These are phyloP conservation scores for Crotalaria pallida DNA, from an alignment of 306 rosid genomes.

Conservation along the genomic window DNA sequence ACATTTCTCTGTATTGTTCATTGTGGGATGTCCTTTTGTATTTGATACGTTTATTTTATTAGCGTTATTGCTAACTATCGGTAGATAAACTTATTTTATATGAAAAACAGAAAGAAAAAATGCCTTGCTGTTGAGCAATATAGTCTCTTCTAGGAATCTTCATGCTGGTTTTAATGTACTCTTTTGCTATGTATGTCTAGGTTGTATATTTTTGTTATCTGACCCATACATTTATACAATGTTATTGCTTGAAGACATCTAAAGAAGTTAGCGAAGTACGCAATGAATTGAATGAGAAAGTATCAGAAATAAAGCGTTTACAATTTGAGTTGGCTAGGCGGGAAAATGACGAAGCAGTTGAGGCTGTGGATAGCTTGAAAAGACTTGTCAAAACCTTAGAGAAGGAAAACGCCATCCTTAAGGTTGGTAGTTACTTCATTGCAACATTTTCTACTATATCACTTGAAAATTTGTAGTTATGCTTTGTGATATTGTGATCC, in stretches of 20 bases:
- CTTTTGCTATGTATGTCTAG: background rate
- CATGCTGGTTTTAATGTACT: background rate
- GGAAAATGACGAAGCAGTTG: conserved; percentile 36
- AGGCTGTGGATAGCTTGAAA: conserved; percentile 44
- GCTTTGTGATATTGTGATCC: background rate
- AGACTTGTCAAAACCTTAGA: conserved; percentile 53
- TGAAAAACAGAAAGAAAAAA: background rate
- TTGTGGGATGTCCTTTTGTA: background rate
- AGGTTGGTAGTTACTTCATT: conserved; percentile 42
- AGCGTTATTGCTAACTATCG: background rate
- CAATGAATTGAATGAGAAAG: conserved; percentile 59
- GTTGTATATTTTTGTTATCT: conserved; percentile 21
- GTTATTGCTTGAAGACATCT: conserved; percentile 44
- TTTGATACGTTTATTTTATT: background rate
- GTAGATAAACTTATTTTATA: background rate
- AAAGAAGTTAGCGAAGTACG: conserved; percentile 46
- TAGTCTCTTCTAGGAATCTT: background rate
- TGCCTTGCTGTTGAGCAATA: background rate
- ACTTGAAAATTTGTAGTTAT: background rate
- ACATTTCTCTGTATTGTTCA: background rate
- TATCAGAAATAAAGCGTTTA: conserved; percentile 47
- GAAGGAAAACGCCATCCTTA: conserved; percentile 69
- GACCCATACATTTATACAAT: conserved; percentile 19
- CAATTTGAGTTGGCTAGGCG: conserved; percentile 58
- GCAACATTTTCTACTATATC: background rate